Conservation (phyloP, 2,329 filamentous ascomycete genomes). For the Exophiala sp. region DNA sequence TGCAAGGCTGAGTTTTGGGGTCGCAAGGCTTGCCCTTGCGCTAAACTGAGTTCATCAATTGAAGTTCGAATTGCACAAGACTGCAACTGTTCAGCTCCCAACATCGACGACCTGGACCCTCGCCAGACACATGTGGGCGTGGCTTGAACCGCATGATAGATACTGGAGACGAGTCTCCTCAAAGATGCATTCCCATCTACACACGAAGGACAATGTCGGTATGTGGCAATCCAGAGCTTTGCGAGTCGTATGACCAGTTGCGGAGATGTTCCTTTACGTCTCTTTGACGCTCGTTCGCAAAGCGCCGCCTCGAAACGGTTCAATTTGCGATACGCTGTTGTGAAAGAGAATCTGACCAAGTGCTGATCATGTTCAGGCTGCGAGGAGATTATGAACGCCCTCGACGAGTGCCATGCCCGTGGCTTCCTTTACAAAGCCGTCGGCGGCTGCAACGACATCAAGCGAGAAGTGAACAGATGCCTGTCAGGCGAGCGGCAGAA, state of each 20-base stretch:
- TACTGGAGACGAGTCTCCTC: conserved; percentile 29
- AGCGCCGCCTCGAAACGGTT: background rate
- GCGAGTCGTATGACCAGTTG: conserved; percentile 11
- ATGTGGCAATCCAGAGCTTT: conserved; percentile 32
- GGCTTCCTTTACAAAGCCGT: conserved; percentile 90
- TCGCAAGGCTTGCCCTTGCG: background rate
- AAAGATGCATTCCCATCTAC: conserved; percentile 92
- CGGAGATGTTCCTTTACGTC: background rate
- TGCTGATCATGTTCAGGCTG: conserved; percentile 61
- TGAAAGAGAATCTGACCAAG: background rate
- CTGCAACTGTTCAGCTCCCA: background rate
- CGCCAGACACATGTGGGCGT: conserved; percentile 27
- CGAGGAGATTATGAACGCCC: conserved; percentile 86
- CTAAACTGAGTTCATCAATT: too few species aligned
- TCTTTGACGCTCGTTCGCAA: background rate
- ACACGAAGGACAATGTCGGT: conserved; percentile 90
- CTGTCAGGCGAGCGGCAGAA: conserved; percentile 76
- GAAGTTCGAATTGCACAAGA: background rate
- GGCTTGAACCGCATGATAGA: conserved; percentile 29
- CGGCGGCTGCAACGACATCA: conserved; percentile 85
- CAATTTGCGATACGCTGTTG: background rate
- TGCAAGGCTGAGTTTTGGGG: conserved; percentile 2
- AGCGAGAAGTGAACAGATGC: conserved; percentile 79
- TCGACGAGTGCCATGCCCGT: conserved; percentile 90
- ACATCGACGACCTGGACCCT: too few species aligned